Evolutionary conservation across 23 red algal genomes (phyloP).

Genomic region (Gracilaria domingensis): DNA sequence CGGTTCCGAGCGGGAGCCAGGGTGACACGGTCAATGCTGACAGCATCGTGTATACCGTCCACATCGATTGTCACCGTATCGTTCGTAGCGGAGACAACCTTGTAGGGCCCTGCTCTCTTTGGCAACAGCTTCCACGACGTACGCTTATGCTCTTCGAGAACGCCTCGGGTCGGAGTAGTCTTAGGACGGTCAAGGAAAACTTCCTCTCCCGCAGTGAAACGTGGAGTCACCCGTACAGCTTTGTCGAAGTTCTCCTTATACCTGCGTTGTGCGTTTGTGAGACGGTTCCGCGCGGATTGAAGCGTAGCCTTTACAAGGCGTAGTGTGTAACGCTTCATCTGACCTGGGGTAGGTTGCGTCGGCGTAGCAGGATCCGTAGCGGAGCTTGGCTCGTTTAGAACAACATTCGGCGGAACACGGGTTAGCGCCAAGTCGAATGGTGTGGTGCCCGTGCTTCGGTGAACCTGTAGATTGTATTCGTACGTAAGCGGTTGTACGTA

Average conservation of each 20-base stretch:
- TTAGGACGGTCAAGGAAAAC: not conserved
- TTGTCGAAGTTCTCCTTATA: constrained; percentile 14
- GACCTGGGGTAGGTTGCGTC: not conserved
- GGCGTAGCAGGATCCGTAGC: not conserved
- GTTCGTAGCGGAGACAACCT: not conserved
- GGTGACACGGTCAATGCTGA: not conserved
- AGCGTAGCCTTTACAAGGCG: not conserved
- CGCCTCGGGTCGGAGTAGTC: not conserved
- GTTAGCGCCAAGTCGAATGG: constrained; percentile 25
- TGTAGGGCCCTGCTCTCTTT: not conserved
- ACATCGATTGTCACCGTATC: not conserved
- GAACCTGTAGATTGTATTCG: constrained; percentile 31
- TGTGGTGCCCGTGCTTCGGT: not conserved
- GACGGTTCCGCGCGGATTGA: not conserved
- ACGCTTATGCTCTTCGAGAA: not conserved
- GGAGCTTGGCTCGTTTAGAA: not conserved
- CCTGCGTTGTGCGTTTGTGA: not conserved
- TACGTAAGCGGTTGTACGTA: too few relatives aligned
- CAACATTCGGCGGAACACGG: constrained; percentile 13
- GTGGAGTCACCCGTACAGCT: not conserved
- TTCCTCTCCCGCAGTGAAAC: not conserved
- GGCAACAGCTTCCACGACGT: not conserved
- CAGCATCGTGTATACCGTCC: not conserved
- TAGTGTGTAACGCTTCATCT: not conserved
- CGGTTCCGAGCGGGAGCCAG: too few relatives aligned